Conservation (phyloP, 371 early-diverging fungal species). For the Syncephalastrum racemosum region DNA sequence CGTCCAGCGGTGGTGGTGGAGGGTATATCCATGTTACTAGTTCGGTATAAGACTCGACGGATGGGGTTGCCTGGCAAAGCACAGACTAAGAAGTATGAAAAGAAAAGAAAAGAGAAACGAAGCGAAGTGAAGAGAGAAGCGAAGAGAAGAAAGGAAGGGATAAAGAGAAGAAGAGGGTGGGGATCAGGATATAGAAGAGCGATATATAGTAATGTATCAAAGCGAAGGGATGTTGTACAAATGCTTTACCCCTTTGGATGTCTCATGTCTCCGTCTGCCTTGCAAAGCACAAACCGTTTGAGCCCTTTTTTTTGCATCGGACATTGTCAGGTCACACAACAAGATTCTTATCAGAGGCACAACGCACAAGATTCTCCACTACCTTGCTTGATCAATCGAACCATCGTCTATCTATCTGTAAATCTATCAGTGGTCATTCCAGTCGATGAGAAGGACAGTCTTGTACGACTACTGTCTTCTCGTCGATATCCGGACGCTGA, state of each 20-base stretch:
- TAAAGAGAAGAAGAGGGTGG: neutral
- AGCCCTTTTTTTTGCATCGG: neutral
- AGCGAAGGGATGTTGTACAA: neutral
- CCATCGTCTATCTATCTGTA: neutral
- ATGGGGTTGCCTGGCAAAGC: too few relatives aligned
- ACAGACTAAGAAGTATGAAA: conserved; percentile 2
- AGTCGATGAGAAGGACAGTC: too few relatives aligned
- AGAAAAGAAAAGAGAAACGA: neutral
- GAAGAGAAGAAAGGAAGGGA: neutral
- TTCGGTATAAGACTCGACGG: too few relatives aligned
- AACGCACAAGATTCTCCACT: too few relatives aligned
- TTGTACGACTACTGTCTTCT: conserved; percentile 6
- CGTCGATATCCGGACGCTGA: neutral
- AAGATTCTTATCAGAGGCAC: too few relatives aligned
- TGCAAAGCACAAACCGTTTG: conserved; percentile 1
- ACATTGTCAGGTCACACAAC: neutral
- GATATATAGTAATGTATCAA: neutral
- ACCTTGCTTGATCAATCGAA: neutral
- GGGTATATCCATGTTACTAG: too few relatives aligned
- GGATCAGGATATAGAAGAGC: neutral
- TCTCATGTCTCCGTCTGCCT: conserved; percentile 3
- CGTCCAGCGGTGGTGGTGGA: neutral
- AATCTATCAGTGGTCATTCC: conserved; percentile 2
- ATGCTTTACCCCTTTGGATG: conserved; percentile 2
- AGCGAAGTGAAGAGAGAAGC: neutral